Evolutionary conservation across 1,139 yeast species (phyloP), one percentile per base, ranked within the genome.

Genomic region (Debaryomyces fabryi): DNA sequence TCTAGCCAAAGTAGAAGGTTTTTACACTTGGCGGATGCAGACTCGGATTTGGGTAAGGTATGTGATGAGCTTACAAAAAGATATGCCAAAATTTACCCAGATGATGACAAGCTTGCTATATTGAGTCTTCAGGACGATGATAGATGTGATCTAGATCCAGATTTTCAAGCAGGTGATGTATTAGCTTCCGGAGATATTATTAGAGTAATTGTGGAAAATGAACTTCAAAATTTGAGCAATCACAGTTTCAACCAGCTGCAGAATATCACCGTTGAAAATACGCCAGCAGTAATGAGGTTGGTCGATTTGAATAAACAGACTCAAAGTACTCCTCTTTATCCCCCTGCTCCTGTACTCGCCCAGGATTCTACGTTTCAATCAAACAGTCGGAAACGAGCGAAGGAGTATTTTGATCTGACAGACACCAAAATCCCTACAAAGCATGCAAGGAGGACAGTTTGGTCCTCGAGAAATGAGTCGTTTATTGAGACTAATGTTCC

Each of bases 71-170:
- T 85, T 20, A 58, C 68, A 20, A 63, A 61, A 5, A 72, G 88
- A 48, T 85, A 81, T 59, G 59, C 69, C 39, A 83, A 81, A 60
- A 68, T 88, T 42, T 88, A 88, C 56, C 92, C 93, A 0, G 72
- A 74, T 29, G 85, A 80, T 46, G 77, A 72, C 2, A 73, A 76
- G 0, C 61, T 86, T 13, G 71, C 70, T 4, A 79, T 88, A 34
- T 68, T 76, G 20, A 78, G 81, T 44, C 66, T 87, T 8, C 93
- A 87, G 59, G 92, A 88, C 61, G 64, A 67, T 27, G 78, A 81
- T 50, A 75, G 76, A 51, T 86, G 91, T 58, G 96, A 88, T 62
- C 68, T 88, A 54, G 96, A 88, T 63, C 90, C 91, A 0, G 96
- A 87, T 50, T 88, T 83, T 56, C 53, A 65, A 4, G 85, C 83